These are phyloP conservation scores for Penicillium steckii DNA, from an alignment of 495 filamentous ascomycete genomes.

Conservation along the genomic window DNA sequence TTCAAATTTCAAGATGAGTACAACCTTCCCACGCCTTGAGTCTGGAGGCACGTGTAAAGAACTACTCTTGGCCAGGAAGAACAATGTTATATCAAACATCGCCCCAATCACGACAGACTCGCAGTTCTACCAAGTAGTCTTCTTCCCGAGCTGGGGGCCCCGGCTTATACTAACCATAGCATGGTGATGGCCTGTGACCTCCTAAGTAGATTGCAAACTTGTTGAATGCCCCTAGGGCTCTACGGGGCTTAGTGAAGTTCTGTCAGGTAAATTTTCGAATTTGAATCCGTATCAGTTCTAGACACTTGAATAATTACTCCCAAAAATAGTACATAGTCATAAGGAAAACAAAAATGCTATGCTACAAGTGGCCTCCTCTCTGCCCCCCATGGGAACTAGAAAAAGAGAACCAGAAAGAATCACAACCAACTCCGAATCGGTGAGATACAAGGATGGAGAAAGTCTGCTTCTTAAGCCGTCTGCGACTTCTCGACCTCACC, in stretches of 20 bases:
- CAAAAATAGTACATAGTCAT: conserved; percentile 16
- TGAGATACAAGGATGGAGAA: conserved; percentile 9
- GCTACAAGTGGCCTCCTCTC: conserved; percentile 33
- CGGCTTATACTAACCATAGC: too few relatives aligned
- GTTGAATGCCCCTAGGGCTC: neutral
- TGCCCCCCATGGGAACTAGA: conserved; percentile 2
- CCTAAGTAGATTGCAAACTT: too few relatives aligned
- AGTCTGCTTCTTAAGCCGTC: conserved; percentile 23
- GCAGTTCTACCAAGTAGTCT: too few relatives aligned
- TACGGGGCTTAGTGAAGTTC: neutral
- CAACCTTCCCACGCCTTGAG: too few relatives aligned
- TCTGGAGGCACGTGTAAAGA: too few relatives aligned
- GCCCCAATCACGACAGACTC: too few relatives aligned
- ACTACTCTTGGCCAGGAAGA: too few relatives aligned
- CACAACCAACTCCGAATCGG: neutral
- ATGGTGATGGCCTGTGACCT: neutral
- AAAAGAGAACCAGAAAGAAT: conserved; percentile 9
- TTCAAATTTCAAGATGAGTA: neutral
- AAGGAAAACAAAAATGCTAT: conserved; percentile 36
- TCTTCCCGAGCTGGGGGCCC: too few relatives aligned
- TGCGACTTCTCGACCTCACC: conserved; percentile 45
- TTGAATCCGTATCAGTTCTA: neutral
- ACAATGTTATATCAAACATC: too few relatives aligned
- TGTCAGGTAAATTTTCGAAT: neutral
- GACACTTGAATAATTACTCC: conserved; percentile 15